A percentile compares a stretch with the other conserved stretches of the same genome.
These are phyloP conservation scores for Galeopsis tetrahit DNA, from an alignment of 257 asterid species.

Conservation along the genomic window DNA sequence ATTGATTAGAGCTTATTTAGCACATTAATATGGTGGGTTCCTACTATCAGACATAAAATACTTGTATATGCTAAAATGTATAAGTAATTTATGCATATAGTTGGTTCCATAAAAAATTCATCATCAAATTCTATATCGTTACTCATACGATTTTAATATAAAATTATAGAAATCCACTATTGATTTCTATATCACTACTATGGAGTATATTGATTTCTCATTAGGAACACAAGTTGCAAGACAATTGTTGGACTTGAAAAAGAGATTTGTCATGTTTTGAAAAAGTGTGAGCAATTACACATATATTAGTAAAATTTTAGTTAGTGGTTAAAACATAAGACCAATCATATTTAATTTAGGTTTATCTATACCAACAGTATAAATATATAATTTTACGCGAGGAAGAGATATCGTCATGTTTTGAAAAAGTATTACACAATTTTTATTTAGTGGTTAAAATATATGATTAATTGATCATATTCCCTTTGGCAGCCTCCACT, in stretches of 20 bases:
- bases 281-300: background rate
- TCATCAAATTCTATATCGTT: too few species aligned
- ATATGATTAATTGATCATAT: background rate
- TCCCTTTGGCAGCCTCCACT: too few species aligned
- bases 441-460: background rate
- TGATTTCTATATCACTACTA: too few species aligned
- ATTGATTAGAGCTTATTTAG: too few species aligned
- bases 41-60: too few species aligned
- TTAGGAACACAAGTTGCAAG: conserved; percentile 20
- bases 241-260: conserved; percentile 28
- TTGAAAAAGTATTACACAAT: background rate
- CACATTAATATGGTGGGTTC: too few species aligned
- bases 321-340: background rate
- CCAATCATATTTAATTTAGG: background rate
- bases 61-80: too few species aligned
- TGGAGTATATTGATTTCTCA: conserved; percentile 21
- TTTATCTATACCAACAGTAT: background rate
- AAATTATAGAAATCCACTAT: too few species aligned
- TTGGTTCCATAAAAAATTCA: too few species aligned
- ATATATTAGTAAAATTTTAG: background rate
- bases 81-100: too few species aligned
- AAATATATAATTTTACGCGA: background rate
- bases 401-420: background rate
- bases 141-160: too few species aligned
- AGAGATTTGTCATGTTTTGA: background rate